Percentiles rank a stretch among this genome's conserved stretches.
Evolutionary conservation across 1,284 basidiomycete genomes (phyloP).

Genomic region (Flammula alnicola): DNA sequence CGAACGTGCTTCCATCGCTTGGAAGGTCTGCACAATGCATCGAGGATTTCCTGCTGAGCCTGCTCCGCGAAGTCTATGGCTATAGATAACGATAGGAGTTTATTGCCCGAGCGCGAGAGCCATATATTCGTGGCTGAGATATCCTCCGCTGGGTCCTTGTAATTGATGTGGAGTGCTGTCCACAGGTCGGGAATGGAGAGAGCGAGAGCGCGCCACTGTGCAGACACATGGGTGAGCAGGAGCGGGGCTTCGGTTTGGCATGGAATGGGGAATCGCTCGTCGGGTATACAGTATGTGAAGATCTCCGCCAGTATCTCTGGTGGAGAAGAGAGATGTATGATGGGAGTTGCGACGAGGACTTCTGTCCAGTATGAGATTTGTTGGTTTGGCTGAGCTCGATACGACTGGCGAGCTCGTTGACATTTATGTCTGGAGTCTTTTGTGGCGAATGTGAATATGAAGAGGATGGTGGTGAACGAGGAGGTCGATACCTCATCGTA

Average conservation of each 20-base stretch:
- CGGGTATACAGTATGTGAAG: constrained; percentile 32
- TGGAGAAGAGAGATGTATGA: constrained; percentile 27
- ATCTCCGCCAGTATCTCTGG: constrained; percentile 33
- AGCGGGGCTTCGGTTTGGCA: constrained; percentile 31
- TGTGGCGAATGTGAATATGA: constrained; percentile 19
- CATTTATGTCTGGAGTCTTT: constrained; percentile 11
- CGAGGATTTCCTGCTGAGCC: constrained; percentile 29
- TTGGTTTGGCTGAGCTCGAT: constrained; percentile 17
- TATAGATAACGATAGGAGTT: constrained; percentile 29
- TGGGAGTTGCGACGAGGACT: constrained; percentile 1
- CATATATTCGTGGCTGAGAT: constrained; percentile 25
- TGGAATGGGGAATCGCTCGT: constrained; percentile 28
- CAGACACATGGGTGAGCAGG: constrained; percentile 33
- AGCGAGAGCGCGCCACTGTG: constrained; percentile 30
- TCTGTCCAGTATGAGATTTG: constrained; percentile 5
- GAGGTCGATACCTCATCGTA: constrained; percentile 14
- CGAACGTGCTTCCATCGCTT: constrained; percentile 33
- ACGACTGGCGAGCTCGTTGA: constrained; percentile 22
- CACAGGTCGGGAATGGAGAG: constrained; percentile 32
- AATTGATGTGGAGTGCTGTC: constrained; percentile 32
- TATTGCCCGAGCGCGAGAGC: constrained; percentile 31
- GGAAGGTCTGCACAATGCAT: constrained; percentile 29
- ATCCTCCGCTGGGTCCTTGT: constrained; percentile 31
- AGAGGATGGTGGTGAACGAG: constrained; percentile 18
- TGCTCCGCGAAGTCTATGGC: constrained; percentile 34